Evolutionary conservation across 371 early-diverging fungal genomes (phyloP), one percentile per base, ranked within the genome.

Genomic region (Apophysomyces sp.): DNA sequence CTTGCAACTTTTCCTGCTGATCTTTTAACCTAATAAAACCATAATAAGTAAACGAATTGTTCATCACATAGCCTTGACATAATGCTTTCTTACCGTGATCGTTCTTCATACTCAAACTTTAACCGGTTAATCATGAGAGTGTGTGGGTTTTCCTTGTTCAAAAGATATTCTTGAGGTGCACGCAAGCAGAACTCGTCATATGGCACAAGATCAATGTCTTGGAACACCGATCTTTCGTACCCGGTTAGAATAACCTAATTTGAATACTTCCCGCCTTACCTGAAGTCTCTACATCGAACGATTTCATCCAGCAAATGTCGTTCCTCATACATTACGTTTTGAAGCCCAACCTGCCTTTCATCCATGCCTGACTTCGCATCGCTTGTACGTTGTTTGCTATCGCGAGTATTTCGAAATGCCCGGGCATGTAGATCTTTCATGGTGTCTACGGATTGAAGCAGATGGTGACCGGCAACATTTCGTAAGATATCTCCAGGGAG

Each of bases 241-340:
- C 12, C 30, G 9, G 13, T 49, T 15, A 51, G 39, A 37, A 8
- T 52, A 1, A 41, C 36, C 16, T 26, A 12, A 2, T 58, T 12
- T 34, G 0, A 1, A 32, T 3, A 7, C 4, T 21, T 44, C 11
- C 24, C 11, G 13, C 13, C 36, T 57, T 72, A 77, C 81, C 77
- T 67, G 34, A 78, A 77, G 7, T 74, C 69, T 62, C 71, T 60
- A 57, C 81, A 81, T 29, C 74, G 68, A 0, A 74, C 71, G 29
- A 77, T 77, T 40, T 81, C 78, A 44, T 78, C 78, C 29, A 77
- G 53, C 66, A 81, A 68, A 40, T 81, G 78, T 18, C 76, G 67
- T 51, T 76, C 76, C 62, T 81, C 78, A 58, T 76, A 81, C 69
- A 76, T 72, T 13, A 78, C 74, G 55, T 78, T 76, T 55, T 81